phyloP scores from a whole-genome alignment of 1,284 basidiomycete species.

The Papiliotrema laurentii region DNA sequence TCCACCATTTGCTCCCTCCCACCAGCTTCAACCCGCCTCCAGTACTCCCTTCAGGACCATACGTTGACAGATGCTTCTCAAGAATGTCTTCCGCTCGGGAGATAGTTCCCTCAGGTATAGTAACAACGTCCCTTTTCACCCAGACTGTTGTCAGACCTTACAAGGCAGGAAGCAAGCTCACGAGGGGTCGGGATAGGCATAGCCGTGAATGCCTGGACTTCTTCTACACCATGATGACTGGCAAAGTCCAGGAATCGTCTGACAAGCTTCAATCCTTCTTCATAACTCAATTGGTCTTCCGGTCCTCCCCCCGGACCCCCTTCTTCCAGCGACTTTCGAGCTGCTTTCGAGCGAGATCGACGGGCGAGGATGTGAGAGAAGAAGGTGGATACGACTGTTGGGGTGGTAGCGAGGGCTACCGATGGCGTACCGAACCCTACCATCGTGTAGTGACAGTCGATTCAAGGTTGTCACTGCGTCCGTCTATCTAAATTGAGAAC shows the following conservation, averaged over 20 bases:
- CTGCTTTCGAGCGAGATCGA: slow-evolving; percentile 16
- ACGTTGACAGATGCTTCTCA: slow-evolving; percentile 36
- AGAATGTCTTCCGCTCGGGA: slow-evolving; percentile 41
- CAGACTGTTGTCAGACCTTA: slow-evolving; percentile 20
- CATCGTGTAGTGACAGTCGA: too few relatives aligned
- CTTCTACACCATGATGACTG: slow-evolving; percentile 43
- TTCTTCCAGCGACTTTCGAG: slow-evolving; percentile 18
- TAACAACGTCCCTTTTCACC: slow-evolving; percentile 41
- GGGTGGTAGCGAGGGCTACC: slow-evolving; percentile 39
- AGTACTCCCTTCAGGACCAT: slow-evolving; percentile 28
- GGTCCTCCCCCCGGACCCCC: slow-evolving; percentile 36
- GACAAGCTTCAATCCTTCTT: slow-evolving; percentile 42
- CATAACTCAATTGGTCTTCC: slow-evolving; percentile 41
- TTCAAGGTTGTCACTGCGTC: too few relatives aligned
- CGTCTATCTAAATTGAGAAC: too few relatives aligned
- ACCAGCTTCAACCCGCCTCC: slow-evolving; percentile 49
- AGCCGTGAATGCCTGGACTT: slow-evolving; percentile 49
- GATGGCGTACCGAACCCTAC: slow-evolving; percentile 31
- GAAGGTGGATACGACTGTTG: slow-evolving; percentile 44
- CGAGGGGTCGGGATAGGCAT: slow-evolving; percentile 41
- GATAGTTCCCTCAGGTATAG: slow-evolving; percentile 40
- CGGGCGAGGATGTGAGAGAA: slow-evolving; percentile 33
- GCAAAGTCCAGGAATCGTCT: slow-evolving; percentile 41
- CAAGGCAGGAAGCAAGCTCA: slow-evolving; percentile 13
- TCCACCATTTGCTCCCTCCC: slow-evolving; percentile 94